Evolutionary conservation across 1,284 basidiomycete species (phyloP), one percentile per base, ranked within the genome.

Genomic region (Papiliotrema flavescens): DNA sequence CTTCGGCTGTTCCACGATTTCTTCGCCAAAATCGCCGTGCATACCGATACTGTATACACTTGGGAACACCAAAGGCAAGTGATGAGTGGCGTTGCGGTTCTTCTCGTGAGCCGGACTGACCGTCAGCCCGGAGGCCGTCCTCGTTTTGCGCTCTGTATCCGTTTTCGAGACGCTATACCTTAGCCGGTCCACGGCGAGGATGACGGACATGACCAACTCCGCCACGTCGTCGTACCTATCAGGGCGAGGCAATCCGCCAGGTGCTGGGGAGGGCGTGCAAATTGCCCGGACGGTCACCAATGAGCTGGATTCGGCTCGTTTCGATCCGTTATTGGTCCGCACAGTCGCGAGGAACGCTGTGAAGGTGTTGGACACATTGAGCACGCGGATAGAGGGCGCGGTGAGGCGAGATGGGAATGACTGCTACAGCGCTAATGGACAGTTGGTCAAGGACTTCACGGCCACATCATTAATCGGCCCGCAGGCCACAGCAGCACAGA

Each of bases 1-100:
- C 73, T 98, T 7, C 83, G 95, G 14, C 80, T 96, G 13, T 93
- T 98, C 74, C 93, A 98, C 53, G 91, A 93, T 40, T 95, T 98
- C 75, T 97, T 98, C 70, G 85, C 88, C 19, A 93, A 93, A 73
- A 93, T 97, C 47, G 85, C 90, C 0, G 86, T 96, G 4, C 89
- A 96, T 66, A 96, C 94, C 0, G 93, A 97, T 70, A 95, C 94
- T 0, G 79, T 89, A 3, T 98, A 98, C 71, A 86, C 85, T 0
- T 82, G 85, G 47, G 80, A 82, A 6, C 82, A 88, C 49, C 94
- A 97, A 76, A 93, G 89, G 90, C 89, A 52, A 48, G 74, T 63
- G 32, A 46, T n/a, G 28, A 43, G 5, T 14, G 2, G 46, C 39
- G 15, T 40, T 17, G 39, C 41, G 36, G 23, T 2, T 8, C n/a